A percentile compares a stretch with the other conserved stretches of the same genome.
phyloP scores from a whole-genome alignment of 257 asterid species.

The Schizonepeta tenuifolia region DNA sequence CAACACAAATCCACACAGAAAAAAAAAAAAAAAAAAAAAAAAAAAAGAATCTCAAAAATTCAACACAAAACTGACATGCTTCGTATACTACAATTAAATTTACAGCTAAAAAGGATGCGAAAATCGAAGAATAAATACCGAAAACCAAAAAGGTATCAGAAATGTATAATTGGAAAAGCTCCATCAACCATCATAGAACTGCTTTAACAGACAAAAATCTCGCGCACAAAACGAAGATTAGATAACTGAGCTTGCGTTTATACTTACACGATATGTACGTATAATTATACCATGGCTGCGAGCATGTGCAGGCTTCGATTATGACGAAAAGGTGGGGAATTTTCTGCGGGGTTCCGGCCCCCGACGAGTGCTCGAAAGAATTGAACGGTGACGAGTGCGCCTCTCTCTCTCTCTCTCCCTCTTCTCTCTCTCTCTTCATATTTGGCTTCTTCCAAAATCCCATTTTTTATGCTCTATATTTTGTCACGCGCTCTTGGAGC shows the following conservation, averaged over 20 bases:
- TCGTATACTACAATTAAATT: background rate
- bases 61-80: conserved; percentile 19
- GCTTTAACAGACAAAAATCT: conserved; percentile 11
- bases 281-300: background rate
- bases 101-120: background rate
- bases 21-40: no score
- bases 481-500: conserved; percentile 39
- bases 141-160: conserved; percentile 34
- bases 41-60: background rate
- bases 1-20: conserved; percentile 1
- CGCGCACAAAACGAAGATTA: conserved; percentile 19
- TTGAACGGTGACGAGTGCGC: conserved; percentile 43
- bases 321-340: conserved; percentile 1
- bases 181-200: conserved; percentile 46
- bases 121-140: conserved; percentile 33
- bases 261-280: conserved; percentile 14
- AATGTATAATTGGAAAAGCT: conserved; percentile 40
- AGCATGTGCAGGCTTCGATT: conserved; percentile 13
- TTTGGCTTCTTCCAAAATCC: conserved; percentile 38
- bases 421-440: conserved; percentile 1
- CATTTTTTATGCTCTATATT: conserved; percentile 15
- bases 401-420: conserved; percentile 20
- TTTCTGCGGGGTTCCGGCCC: conserved; percentile 34
- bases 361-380: conserved; percentile 45
- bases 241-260: conserved; percentile 16